Base-by-base conservation (phyloP, 2,329 filamentous ascomycete species). In the Trichoderma polysporum region DNA sequence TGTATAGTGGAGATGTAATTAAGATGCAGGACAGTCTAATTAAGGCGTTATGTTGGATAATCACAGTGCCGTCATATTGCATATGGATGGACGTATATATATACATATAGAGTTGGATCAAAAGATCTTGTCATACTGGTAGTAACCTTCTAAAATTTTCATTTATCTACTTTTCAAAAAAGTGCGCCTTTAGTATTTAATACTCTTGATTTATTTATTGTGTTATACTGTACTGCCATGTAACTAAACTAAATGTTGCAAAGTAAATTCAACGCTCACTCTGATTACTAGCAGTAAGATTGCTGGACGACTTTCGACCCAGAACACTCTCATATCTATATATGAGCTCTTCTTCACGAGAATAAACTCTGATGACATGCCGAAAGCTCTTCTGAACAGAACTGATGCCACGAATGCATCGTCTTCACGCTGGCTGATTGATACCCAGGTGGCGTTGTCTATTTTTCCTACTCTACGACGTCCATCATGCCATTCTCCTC, bases 1-100 rank as follows among this genome's bases (percentile, higher is more conserved):
- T 60, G 9, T 53, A 41, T 41, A 5, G 9, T n/a, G 37, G 45
- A 27, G 50, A 45, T 54, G 29, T 60, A 52, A 25, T 61, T 39
- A 19, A 39, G 31, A 61, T 61, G 31, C 17, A 52, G 33, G 45
- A 27, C 37, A 64, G 35, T 19, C 19, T 64, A 56, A 64, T 64
- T n/a, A 41, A 64, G 60, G 60, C 60, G 60, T 64, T 64, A 33
- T 47, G 50, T 64, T 56, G 49, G 49, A 47, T 54, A 35, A 17
- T 31, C 19, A 41, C 47, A 19, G 25, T 62, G 47, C 47, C 59
- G 7, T 47, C 49, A 41, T 53, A 29, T 62, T 53, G 59, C 22
- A 13, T 47, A 35, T 64, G 60, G 60, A 19, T 22, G 60, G 49
- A 64, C 60, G 27, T 47, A 64, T 45, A 56, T 54, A 56, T 47